Evolutionary conservation across 2,329 filamentous ascomycete species (phyloP), one percentile per base, ranked within the genome.

Genomic region (Phaeoacremonium minimum): DNA sequence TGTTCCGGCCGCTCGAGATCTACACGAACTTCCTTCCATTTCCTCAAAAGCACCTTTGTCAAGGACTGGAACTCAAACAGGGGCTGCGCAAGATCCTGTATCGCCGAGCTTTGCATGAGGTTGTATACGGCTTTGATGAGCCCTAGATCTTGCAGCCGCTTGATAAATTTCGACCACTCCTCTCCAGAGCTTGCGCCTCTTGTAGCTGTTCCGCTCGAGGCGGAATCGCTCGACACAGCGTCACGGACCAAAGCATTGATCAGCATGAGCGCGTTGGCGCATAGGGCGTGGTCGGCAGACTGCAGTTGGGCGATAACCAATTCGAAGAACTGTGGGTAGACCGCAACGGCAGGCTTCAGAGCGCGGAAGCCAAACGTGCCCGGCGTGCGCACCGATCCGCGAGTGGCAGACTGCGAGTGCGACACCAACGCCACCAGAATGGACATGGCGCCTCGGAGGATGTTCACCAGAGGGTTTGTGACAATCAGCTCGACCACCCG

Each of bases 111-210:
- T 64, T 95, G 90, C 89, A 97, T 96, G 38, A 98, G 76, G 46
- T 80, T 79, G 60, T 89, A 96, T 12, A 95, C 91, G 8, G 88
- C 87, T 59, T 88, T 87, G 46, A 97, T 95, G 28, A 97, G 79
- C 1, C 91, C 93, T 18, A 97, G 66, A 61, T 97, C 91, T 60
- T 97, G 93, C 47, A 98, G 63, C 46, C 83, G 76, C 67, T 95
- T 95, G 60, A 98, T 90, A 52, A 97, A 94, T 51, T 87, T 93
- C 33, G 89, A 87, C 90, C 93, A 97, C 51, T 97, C 91, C 42
- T 87, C 81, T 13, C 61, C 64, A 2, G 61, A 55, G 20, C 51
- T 48, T 4, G 45, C 43, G 8, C 52, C 53, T 18, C 53, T 49
- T 6, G 45, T 46, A 54, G 36, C 53, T 49, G 22, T 26, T 9